These are phyloP conservation scores for Apiospora kogelbergensis DNA, from an alignment of 2,329 filamentous ascomycete species.

Conservation along the genomic window DNA sequence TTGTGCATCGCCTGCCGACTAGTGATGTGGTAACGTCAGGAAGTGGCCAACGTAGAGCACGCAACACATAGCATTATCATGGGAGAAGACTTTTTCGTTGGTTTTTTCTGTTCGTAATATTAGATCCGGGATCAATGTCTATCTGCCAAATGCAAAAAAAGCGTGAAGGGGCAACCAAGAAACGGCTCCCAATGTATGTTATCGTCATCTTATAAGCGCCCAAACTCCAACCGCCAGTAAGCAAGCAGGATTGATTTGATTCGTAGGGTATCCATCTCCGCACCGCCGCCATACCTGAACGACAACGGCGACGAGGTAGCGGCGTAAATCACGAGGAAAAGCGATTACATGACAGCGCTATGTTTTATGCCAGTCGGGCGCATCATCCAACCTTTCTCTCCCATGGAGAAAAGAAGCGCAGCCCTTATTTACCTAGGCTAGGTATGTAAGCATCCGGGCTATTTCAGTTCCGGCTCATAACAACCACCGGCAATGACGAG, in stretches of 20 bases:
- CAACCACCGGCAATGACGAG: constrained; percentile 82
- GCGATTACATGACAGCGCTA: not conserved
- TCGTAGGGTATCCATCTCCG: not conserved
- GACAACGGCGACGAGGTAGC: not conserved
- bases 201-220: not conserved
- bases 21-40: not conserved
- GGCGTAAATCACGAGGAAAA: not conserved
- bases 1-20: not conserved
- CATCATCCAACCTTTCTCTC: not conserved
- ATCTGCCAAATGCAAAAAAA: not conserved
- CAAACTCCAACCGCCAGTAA: not conserved
- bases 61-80: not conserved
- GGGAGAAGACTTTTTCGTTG: too few relatives aligned
- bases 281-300: not conserved
- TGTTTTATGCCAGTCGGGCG: not conserved
- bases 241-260: not conserved
- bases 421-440: not conserved
- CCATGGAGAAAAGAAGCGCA: not conserved
- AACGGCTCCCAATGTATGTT: not conserved
- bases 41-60: not conserved
- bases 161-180: not conserved
- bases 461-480: constrained; percentile 53
- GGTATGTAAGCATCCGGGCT: constrained; percentile 12
- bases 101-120: too few relatives aligned
- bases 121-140: not conserved